Base-by-base conservation (phyloP, 192 early-diverging fungal genomes). In the Backusella liffmaniae region DNA sequence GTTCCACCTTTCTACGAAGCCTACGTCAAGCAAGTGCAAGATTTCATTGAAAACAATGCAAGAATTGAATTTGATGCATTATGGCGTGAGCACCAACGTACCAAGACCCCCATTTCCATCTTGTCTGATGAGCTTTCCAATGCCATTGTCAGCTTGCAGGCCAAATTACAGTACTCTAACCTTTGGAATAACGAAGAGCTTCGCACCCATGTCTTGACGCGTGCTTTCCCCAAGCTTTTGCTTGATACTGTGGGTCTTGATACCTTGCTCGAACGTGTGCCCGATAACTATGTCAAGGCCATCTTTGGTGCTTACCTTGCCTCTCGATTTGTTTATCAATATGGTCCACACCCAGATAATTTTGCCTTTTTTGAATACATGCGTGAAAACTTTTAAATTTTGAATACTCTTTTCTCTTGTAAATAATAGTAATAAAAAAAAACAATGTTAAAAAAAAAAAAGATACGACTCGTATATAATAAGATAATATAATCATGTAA, bases 351-450 rank as follows among this genome's bases (percentile, higher is more conserved):
- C 70, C 97, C 97, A 66, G 90, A 91, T 72, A 96, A 98, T 85
- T 98, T 99, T 87, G 94, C 96, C 70, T 99, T 99, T 90, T 99
- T 99, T 85, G 92, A 97, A 89, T 99, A 92, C 83, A 95, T 99
- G 94, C 77, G 77, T 68, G 77, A 70, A 51, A 78, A 73, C 66
- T 78, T 42, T 39, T 78, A 76, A 70, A 70, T 32, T 49, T 5
- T 32, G 3, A 32, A 32, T 32, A 32, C 32, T 32, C 32, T 32
- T 46, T 13, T 32, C 12, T 59, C 4, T 59, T 59, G 53, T 59
- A 59, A 59, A 59, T 59, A 59, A 32, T 59, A 59, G 7, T 4
- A 53, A 59, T 26, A 59, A 23, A 8, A 26, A 9, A 2, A 23
- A 53, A 21, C 8, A 21, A 4, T 21, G 1, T 53, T 53, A 6